These are phyloP conservation scores for Trichosporon asahii DNA, from an alignment of 1,284 basidiomycete species.

Conservation along the genomic window DNA sequence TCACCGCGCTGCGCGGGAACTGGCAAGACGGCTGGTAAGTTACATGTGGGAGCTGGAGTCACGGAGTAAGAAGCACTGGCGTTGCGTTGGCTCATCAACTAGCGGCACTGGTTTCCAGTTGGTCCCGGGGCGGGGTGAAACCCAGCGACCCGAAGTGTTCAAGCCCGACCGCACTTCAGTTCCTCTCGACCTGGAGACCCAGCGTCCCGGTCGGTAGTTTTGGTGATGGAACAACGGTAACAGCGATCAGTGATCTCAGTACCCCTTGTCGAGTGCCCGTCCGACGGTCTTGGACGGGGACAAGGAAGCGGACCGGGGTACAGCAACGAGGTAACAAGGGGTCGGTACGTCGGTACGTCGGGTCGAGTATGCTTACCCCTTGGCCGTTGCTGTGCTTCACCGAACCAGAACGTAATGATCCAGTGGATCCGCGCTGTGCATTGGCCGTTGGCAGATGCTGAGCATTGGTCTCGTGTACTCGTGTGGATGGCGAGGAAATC, in stretches of 20 bases:
- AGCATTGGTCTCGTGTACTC: background rate
- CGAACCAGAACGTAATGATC: background rate
- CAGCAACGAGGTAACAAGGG: background rate
- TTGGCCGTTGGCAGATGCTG: background rate
- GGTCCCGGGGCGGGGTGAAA: background rate
- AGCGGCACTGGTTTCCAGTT: background rate
- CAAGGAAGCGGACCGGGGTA: background rate
- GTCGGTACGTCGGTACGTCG: background rate
- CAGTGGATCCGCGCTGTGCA: background rate
- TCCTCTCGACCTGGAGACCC: background rate
- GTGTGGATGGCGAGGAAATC: background rate
- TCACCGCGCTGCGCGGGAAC: too few relatives aligned
- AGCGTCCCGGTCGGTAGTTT: background rate
- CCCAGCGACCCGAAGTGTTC: background rate
- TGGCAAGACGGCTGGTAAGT: too few relatives aligned
- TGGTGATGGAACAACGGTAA: background rate
- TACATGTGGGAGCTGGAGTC: too few relatives aligned
- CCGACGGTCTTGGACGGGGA: background rate
- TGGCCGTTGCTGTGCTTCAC: background rate
- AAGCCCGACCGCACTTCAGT: background rate
- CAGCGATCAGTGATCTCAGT: background rate
- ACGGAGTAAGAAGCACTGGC: too few relatives aligned
- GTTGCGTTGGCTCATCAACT: too few relatives aligned
- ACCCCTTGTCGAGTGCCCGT: background rate
- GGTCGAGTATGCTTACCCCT: slow-evolving; percentile 1